Conservation (phyloP, 2,329 filamentous ascomycete species). For the Madurella fahalii region DNA sequence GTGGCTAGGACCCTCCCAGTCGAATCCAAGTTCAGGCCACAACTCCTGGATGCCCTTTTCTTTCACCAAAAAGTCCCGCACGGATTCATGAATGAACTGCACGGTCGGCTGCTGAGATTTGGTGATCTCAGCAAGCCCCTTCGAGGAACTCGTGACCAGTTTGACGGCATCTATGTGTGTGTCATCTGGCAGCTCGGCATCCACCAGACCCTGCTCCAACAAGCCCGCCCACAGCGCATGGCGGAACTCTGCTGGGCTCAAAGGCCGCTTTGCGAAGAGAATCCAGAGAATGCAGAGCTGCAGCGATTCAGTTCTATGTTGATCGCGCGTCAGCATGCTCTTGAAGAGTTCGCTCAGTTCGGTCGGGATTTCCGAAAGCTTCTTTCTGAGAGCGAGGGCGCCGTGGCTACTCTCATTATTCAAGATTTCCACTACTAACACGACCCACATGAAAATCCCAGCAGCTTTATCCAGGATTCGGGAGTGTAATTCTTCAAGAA, state of each 20-base stretch:
- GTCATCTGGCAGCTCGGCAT: too few species aligned
- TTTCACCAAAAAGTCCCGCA: conserved; percentile 14
- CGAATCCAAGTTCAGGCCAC: conserved; percentile 13
- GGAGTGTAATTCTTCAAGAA: conserved; percentile 17
- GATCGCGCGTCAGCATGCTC: conserved; percentile 22
- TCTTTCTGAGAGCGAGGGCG: conserved; percentile 24
- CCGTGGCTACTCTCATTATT: conserved; percentile 31
- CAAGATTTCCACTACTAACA: conserved; percentile 34
- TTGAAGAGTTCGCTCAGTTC: conserved; percentile 46
- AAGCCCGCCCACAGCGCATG: too few species aligned
- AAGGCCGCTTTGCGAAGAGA: too few species aligned
- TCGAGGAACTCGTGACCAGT: conserved; percentile 13
- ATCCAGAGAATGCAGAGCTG: too few species aligned
- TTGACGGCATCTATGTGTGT: conserved; percentile 10
- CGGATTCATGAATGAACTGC: conserved; percentile 15
- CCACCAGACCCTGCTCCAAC: too few species aligned
- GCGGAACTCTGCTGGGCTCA: too few species aligned
- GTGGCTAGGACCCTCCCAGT: conserved; percentile 8
- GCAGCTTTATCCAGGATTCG: conserved; percentile 34
- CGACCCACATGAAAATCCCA: conserved; percentile 39
- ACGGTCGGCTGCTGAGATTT: conserved; percentile 13
- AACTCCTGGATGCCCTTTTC: conserved; percentile 10
- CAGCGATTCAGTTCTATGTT: too few species aligned
- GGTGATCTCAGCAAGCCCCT: conserved; percentile 13
- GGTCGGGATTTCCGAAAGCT: conserved; percentile 33